Percentiles rank a stretch among this genome's conserved stretches.
Conservation (phyloP, 352 stramenopile species). For the Elongisporangium prolatum region DNA sequence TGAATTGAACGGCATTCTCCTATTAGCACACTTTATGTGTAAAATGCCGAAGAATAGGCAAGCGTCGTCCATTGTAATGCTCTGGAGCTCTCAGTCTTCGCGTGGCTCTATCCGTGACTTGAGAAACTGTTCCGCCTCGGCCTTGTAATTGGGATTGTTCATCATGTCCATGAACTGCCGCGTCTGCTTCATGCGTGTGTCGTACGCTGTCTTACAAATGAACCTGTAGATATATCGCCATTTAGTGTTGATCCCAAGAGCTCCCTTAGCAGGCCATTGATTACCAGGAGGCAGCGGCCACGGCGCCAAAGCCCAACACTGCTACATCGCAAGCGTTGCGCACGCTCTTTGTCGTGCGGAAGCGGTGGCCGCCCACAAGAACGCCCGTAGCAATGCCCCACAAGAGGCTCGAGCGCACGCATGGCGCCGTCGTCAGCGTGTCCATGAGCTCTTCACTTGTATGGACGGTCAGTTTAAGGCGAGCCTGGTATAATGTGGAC, state of each 20-base stretch:
- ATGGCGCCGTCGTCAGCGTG: slow-evolving; percentile 73
- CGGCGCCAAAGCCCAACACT: slow-evolving; percentile 51
- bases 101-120: slow-evolving; percentile 25
- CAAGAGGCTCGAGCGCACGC: slow-evolving; percentile 70
- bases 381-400: slow-evolving; percentile 67
- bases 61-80: too few species aligned
- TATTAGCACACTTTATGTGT: too few species aligned
- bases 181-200: slow-evolving; percentile 47
- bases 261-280: neutral
- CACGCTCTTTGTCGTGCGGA: slow-evolving; percentile 49
- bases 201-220: slow-evolving; percentile 54
- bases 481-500: neutral
- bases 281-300: slow-evolving; percentile 53
- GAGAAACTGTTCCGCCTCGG: slow-evolving; percentile 74
- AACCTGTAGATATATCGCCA: slow-evolving; percentile 21
- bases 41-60: too few species aligned
- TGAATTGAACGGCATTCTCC: slow-evolving; percentile 3
- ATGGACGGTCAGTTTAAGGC: too few species aligned
- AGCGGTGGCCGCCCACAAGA: slow-evolving; percentile 64
- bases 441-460: slow-evolving; percentile 4
- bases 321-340: slow-evolving; percentile 64
- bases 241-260: neutral
- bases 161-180: slow-evolving; percentile 82
- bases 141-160: slow-evolving; percentile 71
- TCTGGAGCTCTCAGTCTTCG: too few species aligned